Conservation (phyloP, 495 filamentous ascomycete species). For the Xylaria telfairii region DNA sequence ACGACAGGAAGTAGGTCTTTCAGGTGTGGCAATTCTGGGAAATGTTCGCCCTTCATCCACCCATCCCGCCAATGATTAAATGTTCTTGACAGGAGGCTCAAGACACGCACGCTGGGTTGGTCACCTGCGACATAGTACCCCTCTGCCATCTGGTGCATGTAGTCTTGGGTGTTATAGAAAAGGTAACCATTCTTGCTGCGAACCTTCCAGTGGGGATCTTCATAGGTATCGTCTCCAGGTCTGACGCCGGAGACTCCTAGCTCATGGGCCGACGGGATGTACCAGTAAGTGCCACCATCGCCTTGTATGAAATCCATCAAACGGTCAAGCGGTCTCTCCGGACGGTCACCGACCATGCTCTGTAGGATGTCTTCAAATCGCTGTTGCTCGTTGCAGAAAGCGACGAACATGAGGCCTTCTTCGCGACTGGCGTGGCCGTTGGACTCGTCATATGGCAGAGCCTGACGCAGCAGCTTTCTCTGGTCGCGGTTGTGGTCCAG, state of each 20-base stretch:
- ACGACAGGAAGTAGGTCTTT: conserved; percentile 17
- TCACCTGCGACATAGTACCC: conserved; percentile 14
- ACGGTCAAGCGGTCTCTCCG: conserved; percentile 28
- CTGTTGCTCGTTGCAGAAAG: conserved; percentile 35
- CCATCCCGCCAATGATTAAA: conserved; percentile 28
- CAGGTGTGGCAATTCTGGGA: conserved; percentile 21
- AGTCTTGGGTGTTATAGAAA: conserved; percentile 27
- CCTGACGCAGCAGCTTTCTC: conserved; percentile 28
- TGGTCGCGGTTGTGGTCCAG: conserved; percentile 25
- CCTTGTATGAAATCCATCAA: conserved; percentile 28
- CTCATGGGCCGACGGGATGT: conserved; percentile 24
- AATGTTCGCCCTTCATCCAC: conserved; percentile 24
- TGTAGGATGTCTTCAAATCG: conserved; percentile 31
- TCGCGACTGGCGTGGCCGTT: conserved; percentile 26
- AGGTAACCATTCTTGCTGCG: conserved; percentile 23
- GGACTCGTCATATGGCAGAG: conserved; percentile 22
- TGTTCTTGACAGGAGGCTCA: conserved; percentile 22
- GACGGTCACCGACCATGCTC: conserved; percentile 29
- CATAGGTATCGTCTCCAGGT: conserved; percentile 23
- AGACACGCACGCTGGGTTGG: conserved; percentile 21
- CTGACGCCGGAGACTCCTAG: conserved; percentile 21
- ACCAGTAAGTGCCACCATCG: conserved; percentile 22
- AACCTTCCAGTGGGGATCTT: conserved; percentile 23
- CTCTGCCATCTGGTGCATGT: conserved; percentile 27
- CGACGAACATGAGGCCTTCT: conserved; percentile 34